phyloP scores from a whole-genome alignment of 2,329 filamentous ascomycete genomes.

The Microascus cirrosus region DNA sequence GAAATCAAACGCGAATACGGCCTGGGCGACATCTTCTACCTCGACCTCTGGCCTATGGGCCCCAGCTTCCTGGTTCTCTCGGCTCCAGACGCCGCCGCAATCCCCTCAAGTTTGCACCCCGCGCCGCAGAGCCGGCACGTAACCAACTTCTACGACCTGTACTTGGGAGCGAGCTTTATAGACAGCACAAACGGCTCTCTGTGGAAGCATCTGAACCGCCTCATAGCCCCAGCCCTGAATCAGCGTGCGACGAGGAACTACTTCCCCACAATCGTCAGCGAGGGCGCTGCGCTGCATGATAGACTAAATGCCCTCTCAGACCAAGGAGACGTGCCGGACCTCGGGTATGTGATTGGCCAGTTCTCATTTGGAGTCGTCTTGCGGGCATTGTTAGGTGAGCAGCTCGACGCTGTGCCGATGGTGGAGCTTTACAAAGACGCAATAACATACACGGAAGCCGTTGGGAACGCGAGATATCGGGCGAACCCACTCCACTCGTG shows the following conservation, averaged over 20 bases:
- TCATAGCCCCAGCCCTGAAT: slow-evolving; percentile 17
- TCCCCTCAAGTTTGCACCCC: slow-evolving; percentile 11
- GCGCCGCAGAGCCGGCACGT: slow-evolving; percentile 12
- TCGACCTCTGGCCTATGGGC: slow-evolving; percentile 18
- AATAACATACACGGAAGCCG: no score
- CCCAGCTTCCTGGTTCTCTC: slow-evolving; percentile 14
- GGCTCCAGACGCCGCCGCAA: slow-evolving; percentile 14
- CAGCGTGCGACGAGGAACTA: slow-evolving; percentile 13
- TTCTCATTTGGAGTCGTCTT: slow-evolving; percentile 14
- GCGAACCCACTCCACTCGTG: no score
- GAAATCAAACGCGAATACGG: slow-evolving; percentile 11
- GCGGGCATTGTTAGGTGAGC: slow-evolving; percentile 11
- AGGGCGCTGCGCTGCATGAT: slow-evolving; percentile 12
- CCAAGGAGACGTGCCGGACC: slow-evolving; percentile 2
- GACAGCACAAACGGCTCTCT: slow-evolving; percentile 14
- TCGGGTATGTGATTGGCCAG: slow-evolving; percentile 10
- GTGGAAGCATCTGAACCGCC: slow-evolving; percentile 17
- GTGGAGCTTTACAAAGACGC: no score
- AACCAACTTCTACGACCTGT: slow-evolving; percentile 11
- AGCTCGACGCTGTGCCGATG: background rate
- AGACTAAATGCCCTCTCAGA: slow-evolving; percentile 6
- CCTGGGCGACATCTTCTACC: slow-evolving; percentile 18
- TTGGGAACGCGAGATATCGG: no score
- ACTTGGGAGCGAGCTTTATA: slow-evolving; percentile 12
- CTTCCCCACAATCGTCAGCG: slow-evolving; percentile 13